A percentile compares a stretch with the other conserved stretches of the same genome.
These are phyloP conservation scores for Rhytidhysteron rufulum DNA, from an alignment of 2,329 filamentous ascomycete species.

Conservation along the genomic window DNA sequence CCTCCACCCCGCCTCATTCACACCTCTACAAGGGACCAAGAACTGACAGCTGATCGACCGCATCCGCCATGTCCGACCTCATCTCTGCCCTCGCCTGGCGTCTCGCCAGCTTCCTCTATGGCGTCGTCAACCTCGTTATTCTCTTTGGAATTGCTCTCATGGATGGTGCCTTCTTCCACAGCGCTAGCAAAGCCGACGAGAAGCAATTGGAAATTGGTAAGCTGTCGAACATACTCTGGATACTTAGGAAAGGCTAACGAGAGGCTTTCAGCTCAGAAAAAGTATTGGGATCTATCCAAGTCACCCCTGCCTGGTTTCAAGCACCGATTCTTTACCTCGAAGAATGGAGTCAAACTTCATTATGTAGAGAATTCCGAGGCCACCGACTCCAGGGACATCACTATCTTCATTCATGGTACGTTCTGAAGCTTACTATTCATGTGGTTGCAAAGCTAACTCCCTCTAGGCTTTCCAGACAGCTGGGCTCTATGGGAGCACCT, in stretches of 20 bases:
- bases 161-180: slow-evolving; percentile 25
- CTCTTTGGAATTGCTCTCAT: slow-evolving; percentile 19
- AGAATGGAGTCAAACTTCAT: slow-evolving; percentile 51
- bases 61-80: slow-evolving; percentile 4
- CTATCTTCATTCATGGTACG: slow-evolving; percentile 53
- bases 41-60: neutral
- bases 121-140: slow-evolving; percentile 20
- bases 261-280: slow-evolving; percentile 42
- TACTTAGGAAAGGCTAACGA: slow-evolving; percentile 3
- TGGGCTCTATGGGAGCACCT: slow-evolving; percentile 53
- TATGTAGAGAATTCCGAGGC: slow-evolving; percentile 44
- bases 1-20: neutral
- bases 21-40: no score
- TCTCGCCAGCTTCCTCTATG: slow-evolving; percentile 27
- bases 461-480: slow-evolving; percentile 54
- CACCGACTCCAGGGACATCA: slow-evolving; percentile 33
- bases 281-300: slow-evolving; percentile 52
- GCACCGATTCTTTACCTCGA: slow-evolving; percentile 51
- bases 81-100: slow-evolving; percentile 20
- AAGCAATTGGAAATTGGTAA: slow-evolving; percentile 23
- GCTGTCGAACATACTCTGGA: neutral
- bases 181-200: slow-evolving; percentile 23
- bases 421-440: no score
- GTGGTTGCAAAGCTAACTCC: neutral
- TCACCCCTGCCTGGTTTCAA: slow-evolving; percentile 43